Evolutionary conservation across 352 stramenopile species (phyloP), one percentile per base, ranked within the genome.

Genomic region (Pythium diclinum): DNA sequence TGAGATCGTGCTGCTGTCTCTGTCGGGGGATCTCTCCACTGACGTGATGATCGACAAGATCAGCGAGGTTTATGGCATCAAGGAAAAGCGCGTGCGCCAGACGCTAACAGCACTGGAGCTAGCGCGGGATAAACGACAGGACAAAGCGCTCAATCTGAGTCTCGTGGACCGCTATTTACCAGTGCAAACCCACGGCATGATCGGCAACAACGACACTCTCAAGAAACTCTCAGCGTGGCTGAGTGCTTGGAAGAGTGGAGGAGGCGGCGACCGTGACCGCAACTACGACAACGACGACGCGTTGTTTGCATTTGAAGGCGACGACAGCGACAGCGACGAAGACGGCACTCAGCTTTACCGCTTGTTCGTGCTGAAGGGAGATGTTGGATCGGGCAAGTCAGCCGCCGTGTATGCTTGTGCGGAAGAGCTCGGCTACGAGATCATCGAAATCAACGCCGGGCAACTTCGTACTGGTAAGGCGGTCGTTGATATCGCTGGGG

Each of bases 391-490:
- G 3, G 86, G 86, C 49, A 94, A 94, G 67, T 93, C 84, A 5
- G 80, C 82, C n/a, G 77, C 80, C 1, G 84, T 93, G 9, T 92
- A 90, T 48, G 86, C 84, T 1, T 94, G 86, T 23, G 84, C 86
- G 0, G 81, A 89, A 61, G 86, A 93, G 61, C 68, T 93, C 19
- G 86, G 86, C 8, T 94, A 87, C 63, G 68, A 94, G 58, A 84
- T 94, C 32, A 90, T 94, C 47, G 86, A 94, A 61, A 92, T 94
- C 67, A 92, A 94, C 53, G 86, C 86, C 0, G 81, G 81, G 30
- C 85, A 92, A 56, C 81, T 79, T 52, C 86, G 86, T 3, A 85
- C 81, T 0, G 84, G 86, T 14, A 86, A 87, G 46, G 78, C 75
- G 14, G 69, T 94, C 34, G 63, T 92, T 7, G 83, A 92, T 53